phyloP scores from a whole-genome alignment of 352 stramenopile species.

The Pythium myriotylum region DNA sequence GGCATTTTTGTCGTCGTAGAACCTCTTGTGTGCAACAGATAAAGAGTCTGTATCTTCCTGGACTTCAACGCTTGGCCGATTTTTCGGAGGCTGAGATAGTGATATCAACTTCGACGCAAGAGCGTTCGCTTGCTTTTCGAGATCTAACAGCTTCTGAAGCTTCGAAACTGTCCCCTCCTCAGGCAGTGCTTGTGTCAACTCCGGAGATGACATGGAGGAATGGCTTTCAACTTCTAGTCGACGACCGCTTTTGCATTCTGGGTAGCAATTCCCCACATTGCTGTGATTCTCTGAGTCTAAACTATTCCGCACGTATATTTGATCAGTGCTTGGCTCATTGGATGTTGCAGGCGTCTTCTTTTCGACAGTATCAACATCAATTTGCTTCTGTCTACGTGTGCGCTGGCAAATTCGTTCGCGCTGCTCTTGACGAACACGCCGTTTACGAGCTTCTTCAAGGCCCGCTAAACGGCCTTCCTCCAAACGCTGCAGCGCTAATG shows the following conservation, averaged over 20 bases:
- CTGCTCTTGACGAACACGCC: slow-evolving; percentile 24
- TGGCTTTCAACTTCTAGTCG: too few relatives aligned
- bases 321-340: too few relatives aligned
- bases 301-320: too few relatives aligned
- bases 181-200: too few relatives aligned
- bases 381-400: slow-evolving; percentile 10
- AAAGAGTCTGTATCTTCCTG: too few relatives aligned
- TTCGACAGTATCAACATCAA: too few relatives aligned
- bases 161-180: background rate
- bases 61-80: background rate
- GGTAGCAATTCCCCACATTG: slow-evolving; percentile 6
- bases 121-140: slow-evolving; percentile 24
- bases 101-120: slow-evolving; percentile 20
- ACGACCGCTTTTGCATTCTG: too few relatives aligned
- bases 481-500: slow-evolving; percentile 24
- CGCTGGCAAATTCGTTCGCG: slow-evolving; percentile 13
- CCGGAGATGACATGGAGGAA: too few relatives aligned
- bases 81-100: slow-evolving; percentile 5
- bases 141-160: slow-evolving; percentile 23
- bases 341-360: too few relatives aligned
- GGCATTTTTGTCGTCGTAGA: too few relatives aligned
- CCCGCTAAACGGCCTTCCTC: slow-evolving; percentile 29
- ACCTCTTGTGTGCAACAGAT: too few relatives aligned
- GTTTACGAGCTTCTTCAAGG: slow-evolving; percentile 23
- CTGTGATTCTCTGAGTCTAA: slow-evolving; percentile 23